Conservation (phyloP, 768 basidiomycete genomes). For the Boletus sp. region DNA sequence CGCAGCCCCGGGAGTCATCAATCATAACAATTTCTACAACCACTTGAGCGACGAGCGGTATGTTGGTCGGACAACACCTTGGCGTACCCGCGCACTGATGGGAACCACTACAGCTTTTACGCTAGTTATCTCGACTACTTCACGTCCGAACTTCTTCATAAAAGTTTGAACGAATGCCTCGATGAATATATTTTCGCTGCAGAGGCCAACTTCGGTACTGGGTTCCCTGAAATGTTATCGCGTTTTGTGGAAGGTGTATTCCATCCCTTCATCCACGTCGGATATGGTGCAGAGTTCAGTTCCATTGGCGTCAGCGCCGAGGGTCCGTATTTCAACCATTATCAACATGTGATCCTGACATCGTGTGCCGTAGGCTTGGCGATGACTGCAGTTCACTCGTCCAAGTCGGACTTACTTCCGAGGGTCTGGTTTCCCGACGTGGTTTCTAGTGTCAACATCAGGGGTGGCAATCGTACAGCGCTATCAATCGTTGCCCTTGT, state of each 20-base stretch:
- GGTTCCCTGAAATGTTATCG: slow-evolving; percentile 44
- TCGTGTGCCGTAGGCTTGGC: slow-evolving; percentile 45
- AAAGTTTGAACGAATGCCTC: slow-evolving; percentile 42
- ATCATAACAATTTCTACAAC: slow-evolving; percentile 43
- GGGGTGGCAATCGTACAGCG: slow-evolving; percentile 29
- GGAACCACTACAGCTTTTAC: slow-evolving; percentile 46
- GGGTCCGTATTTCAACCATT: slow-evolving; percentile 43
- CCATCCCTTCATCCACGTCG: slow-evolving; percentile 64
- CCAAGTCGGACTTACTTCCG: slow-evolving; percentile 16
- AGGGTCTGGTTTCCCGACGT: slow-evolving; percentile 24
- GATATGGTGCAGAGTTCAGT: slow-evolving; percentile 61
- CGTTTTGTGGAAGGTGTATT: slow-evolving; percentile 54
- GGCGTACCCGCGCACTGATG: not conserved
- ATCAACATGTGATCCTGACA: slow-evolving; percentile 30
- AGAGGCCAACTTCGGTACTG: slow-evolving; percentile 39
- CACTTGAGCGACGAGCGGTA: slow-evolving; percentile 59
- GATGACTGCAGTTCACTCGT: slow-evolving; percentile 38
- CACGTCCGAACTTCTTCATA: slow-evolving; percentile 37
- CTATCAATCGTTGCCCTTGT: slow-evolving; percentile 53
- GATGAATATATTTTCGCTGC: slow-evolving; percentile 57
- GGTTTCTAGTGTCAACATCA: slow-evolving; percentile 6
- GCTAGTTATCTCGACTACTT: slow-evolving; percentile 59
- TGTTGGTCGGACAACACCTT: slow-evolving; percentile 7
- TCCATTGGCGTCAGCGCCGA: slow-evolving; percentile 58
- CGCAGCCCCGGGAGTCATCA: slow-evolving; percentile 18